A percentile compares a stretch with the other conserved stretches of the same genome.
Conservation (phyloP, 805 yeast species). For the Candida koratica region DNA sequence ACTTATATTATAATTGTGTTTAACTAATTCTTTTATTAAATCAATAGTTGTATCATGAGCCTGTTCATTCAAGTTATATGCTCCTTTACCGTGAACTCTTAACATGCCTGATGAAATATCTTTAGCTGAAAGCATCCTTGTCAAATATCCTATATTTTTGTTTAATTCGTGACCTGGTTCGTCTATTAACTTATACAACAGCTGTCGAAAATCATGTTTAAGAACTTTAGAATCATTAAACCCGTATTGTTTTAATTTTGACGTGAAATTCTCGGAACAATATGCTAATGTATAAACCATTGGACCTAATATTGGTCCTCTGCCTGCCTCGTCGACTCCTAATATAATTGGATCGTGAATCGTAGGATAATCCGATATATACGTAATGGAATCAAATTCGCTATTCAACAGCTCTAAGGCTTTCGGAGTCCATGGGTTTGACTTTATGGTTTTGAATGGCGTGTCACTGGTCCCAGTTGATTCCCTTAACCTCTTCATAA, state of each 20-base stretch:
- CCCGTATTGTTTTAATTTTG: conserved; percentile 55
- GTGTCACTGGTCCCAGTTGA: neutral
- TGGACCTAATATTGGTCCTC: conserved; percentile 97
- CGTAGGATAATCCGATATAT: conserved; percentile 48
- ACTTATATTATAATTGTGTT: conserved; percentile 56
- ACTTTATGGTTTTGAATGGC: neutral
- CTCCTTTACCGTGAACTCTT: conserved; percentile 43
- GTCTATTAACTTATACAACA: conserved; percentile 58
- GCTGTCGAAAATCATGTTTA: conserved; percentile 65
- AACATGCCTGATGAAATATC: conserved; percentile 92
- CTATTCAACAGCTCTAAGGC: conserved; percentile 27
- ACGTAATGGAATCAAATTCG: conserved; percentile 44
- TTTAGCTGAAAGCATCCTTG: conserved; percentile 76
- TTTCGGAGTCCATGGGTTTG: conserved; percentile 30
- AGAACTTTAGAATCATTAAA: conserved; percentile 93
- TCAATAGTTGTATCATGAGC: conserved; percentile 93
- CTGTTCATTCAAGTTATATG: conserved; percentile 83
- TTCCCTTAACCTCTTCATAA: conserved; percentile 8
- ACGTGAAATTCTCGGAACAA: conserved; percentile 51
- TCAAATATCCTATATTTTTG: conserved; percentile 78
- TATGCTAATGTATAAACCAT: conserved; percentile 95
- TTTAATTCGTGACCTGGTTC: conserved; percentile 39
- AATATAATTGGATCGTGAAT: conserved; percentile 43
- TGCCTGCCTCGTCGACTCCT: conserved; percentile 98
- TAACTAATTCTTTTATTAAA: conserved; percentile 62